These are phyloP conservation scores for Mollisia scopiformis DNA, from an alignment of 2,329 filamentous ascomycete genomes.

Conservation along the genomic window DNA sequence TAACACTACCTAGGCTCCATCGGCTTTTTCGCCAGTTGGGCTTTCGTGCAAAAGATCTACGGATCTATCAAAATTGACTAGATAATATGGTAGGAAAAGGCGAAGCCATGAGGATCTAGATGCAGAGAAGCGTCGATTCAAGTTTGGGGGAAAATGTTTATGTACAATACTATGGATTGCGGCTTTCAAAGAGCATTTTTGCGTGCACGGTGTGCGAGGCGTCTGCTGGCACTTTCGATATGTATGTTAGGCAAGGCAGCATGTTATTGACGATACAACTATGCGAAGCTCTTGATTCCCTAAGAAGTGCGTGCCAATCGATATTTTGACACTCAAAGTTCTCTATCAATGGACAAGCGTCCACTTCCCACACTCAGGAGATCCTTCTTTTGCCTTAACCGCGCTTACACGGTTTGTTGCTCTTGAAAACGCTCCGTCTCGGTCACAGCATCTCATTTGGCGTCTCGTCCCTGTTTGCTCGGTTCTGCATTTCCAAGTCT, in stretches of 20 bases:
- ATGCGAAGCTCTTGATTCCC: too few species aligned
- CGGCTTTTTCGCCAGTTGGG: slow-evolving; percentile 93
- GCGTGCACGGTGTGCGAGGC: not conserved
- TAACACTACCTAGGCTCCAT: slow-evolving; percentile 71
- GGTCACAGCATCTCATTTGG: too few species aligned
- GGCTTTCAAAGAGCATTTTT: not conserved
- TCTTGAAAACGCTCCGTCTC: too few species aligned
- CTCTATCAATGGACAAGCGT: too few species aligned
- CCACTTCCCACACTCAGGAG: too few species aligned
- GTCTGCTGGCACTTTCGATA: not conserved
- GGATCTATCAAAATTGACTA: slow-evolving; percentile 97
- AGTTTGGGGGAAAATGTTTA: not conserved
- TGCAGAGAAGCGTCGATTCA: not conserved
- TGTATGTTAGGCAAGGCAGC: not conserved
- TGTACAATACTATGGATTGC: not conserved
- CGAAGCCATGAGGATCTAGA: not conserved
- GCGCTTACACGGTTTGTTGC: too few species aligned
- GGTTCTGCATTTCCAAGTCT: too few species aligned
- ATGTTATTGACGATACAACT: not conserved
- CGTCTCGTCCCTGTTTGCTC: too few species aligned
- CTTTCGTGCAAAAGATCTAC: slow-evolving; percentile 93
- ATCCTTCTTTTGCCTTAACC: too few species aligned
- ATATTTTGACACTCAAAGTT: too few species aligned
- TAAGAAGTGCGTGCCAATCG: too few species aligned
- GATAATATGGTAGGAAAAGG: too few species aligned